phyloP scores from a whole-genome alignment of 305 asterid genomes.

The Fraxinus angustifolia region DNA sequence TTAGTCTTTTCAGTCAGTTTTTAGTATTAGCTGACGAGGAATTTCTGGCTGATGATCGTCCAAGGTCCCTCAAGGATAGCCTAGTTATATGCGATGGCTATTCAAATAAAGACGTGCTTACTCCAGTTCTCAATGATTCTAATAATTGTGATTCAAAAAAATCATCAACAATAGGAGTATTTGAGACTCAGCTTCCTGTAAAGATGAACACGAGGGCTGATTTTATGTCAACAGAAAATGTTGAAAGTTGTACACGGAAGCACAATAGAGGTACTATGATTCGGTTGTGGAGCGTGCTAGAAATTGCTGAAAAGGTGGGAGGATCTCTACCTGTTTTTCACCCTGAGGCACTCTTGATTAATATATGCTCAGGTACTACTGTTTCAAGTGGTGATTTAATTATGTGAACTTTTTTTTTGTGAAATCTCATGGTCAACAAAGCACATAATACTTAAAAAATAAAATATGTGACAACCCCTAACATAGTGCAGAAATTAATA shows the following conservation, averaged over 20 bases:
- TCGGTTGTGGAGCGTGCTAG: conserved; percentile 67
- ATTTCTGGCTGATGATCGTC: conserved; percentile 16
- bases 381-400: conserved; percentile 24
- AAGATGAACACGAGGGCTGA: conserved; percentile 34
- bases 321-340: conserved; percentile 77
- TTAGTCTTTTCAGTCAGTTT: conserved; percentile 66
- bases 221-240: conserved; percentile 28
- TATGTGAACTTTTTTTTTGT: background rate
- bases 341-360: conserved; percentile 71
- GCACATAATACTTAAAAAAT: conserved; percentile 3
- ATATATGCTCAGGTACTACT: conserved; percentile 68
- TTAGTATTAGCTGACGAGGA: conserved; percentile 38
- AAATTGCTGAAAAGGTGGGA: conserved; percentile 65
- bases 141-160: conserved; percentile 20
- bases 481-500: conserved; percentile 15
- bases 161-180: conserved; percentile 23
- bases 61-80: conserved; percentile 17
- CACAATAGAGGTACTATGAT: conserved; percentile 28
- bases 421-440: conserved; percentile 7
- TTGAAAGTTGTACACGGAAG: conserved; percentile 31
- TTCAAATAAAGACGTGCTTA: conserved; percentile 24
- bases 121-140: conserved; percentile 30
- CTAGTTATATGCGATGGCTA: conserved; percentile 24
- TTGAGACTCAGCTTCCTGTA: conserved; percentile 29
- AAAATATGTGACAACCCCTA: background rate